A percentile compares a stretch with the other conserved stretches of the same genome.
These are phyloP conservation scores for Solanum piurae DNA, from an alignment of 257 asterid genomes.

Conservation along the genomic window DNA sequence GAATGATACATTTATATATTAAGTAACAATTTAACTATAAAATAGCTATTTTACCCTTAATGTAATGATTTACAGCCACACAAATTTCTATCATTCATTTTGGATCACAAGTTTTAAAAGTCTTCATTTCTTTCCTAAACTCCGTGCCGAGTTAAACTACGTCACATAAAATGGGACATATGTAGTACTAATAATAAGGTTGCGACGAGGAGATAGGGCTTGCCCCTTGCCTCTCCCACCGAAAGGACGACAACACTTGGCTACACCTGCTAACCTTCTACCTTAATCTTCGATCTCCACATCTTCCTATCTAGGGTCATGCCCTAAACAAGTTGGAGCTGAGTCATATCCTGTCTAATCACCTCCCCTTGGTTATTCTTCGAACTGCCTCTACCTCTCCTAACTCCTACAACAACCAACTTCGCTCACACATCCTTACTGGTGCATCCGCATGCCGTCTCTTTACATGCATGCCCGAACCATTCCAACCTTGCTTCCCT, in stretches of 20 bases:
- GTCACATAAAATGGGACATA: too few relatives aligned
- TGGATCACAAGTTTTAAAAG: too few relatives aligned
- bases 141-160: too few relatives aligned
- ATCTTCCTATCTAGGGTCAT: not conserved
- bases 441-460: not conserved
- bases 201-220: not conserved
- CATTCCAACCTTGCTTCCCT: not conserved
- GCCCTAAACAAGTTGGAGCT: not conserved
- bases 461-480: not conserved
- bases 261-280: not conserved
- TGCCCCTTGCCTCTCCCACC: not conserved
- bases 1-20: too few relatives aligned
- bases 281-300: not conserved
- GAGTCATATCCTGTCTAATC: not conserved
- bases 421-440: not conserved
- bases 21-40: too few relatives aligned
- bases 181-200: not conserved
- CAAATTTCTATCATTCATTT: too few relatives aligned
- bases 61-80: too few relatives aligned
- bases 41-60: too few relatives aligned
- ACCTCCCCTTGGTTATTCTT: not conserved
- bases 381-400: not conserved
- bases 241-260: not conserved
- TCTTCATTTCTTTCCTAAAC: too few relatives aligned
- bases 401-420: not conserved